Evolutionary conservation across 2,329 filamentous ascomycete genomes (phyloP), one percentile per base, ranked within the genome.

Genomic region (Penicillium sp.): DNA sequence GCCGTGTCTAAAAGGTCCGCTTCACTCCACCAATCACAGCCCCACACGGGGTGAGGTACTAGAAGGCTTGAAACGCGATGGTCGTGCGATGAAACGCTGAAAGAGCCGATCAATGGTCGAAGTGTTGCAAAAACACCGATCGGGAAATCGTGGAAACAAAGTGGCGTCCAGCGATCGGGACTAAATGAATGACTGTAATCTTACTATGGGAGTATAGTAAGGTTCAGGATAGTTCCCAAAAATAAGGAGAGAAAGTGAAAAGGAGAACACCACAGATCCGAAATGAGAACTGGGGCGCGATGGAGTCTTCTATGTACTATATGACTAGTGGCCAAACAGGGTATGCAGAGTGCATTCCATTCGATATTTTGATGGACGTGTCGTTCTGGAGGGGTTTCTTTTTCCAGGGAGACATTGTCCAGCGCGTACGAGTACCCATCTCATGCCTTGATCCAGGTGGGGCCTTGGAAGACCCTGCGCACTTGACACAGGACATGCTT

Each of bases 61-160:
- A 18, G 14, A 51, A 45, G 32, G 50, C 52, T 57, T 65, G 63
- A 66, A 66, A 66, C 61, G 56, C 21, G 54, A 50, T 53, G 27
- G 39, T 50, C 50, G 16, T 42, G 34, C 22, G 45, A 44, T 66
- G 63, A 65, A 65, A 66, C 63, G 47, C 55, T 55, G 24, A 48
- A 39, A 32, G 46, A 57, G 56, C 34, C 46, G 55, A 59, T 61
- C 59, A 43, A 56, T 47, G 48, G 16, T 47, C 44, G 54, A 43
- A 56, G 41, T 56, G 53, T 61, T 58, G 59, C 62, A 63, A 56
- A 43, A 53, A 57, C 36, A 46, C 50, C 29, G 31, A 47, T 7
- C 39, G 32, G 40, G 47, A 48, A 48, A 53, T 32, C 38, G 29
- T 50, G 18, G 40, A 32, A 32, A 39, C 24, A 16, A 10, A 18